Conservation (phyloP, 192 early-diverging fungal genomes). For the Cladochytrium replicatum region DNA sequence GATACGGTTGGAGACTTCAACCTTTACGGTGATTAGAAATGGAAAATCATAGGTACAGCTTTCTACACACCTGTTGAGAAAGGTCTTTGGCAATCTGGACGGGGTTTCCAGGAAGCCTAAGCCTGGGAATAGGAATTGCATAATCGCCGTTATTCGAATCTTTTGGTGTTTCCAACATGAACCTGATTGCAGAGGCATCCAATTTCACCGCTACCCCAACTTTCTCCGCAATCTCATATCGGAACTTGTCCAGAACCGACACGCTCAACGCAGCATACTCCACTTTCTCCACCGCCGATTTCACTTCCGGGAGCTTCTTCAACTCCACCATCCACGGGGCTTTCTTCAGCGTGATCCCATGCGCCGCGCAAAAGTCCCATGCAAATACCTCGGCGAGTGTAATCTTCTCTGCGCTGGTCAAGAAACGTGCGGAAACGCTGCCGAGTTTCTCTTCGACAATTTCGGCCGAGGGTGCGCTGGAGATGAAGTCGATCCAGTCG, state of each 20-base stretch:
- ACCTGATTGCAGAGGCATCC: conserved; percentile 3
- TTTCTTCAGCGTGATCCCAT: too few relatives aligned
- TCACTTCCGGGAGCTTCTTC: too few relatives aligned
- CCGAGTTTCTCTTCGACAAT: too few relatives aligned
- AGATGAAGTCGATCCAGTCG: too few relatives aligned
- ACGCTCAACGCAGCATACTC: neutral
- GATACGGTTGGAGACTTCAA: conserved; percentile 5
- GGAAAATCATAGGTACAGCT: neutral
- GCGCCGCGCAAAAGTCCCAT: too few relatives aligned
- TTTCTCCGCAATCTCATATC: conserved; percentile 9
- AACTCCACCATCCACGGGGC: too few relatives aligned
- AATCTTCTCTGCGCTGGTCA: too few relatives aligned
- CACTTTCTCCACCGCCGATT: neutral
- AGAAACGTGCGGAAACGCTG: too few relatives aligned
- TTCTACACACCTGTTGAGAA: conserved; percentile 7
- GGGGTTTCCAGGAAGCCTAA: conserved; percentile 17
- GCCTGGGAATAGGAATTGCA: conserved; percentile 16
- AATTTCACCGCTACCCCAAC: neutral
- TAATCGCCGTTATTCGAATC: conserved; percentile 17
- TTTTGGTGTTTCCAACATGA: conserved; percentile 12
- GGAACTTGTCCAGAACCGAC: conserved; percentile 1
- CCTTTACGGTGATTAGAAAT: neutral
- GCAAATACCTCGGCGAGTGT: too few relatives aligned
- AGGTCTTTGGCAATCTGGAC: conserved; percentile 19
- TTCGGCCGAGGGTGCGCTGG: too few relatives aligned